phyloP scores from a whole-genome alignment of 371 early-diverging fungal species.

The Saksenaea oblongispora region DNA sequence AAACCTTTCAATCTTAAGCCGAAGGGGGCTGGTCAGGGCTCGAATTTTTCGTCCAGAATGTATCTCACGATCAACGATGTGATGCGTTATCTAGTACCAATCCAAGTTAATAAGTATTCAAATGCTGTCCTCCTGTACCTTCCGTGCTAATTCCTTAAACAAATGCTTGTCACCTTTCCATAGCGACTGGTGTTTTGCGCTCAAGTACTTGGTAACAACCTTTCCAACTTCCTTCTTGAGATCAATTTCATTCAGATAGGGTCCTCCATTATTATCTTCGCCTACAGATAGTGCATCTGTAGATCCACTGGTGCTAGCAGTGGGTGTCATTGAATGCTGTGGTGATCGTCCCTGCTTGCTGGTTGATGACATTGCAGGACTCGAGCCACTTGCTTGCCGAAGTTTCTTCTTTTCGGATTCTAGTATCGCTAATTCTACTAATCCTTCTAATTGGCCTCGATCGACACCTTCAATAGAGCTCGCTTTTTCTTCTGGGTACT shows the following conservation, averaged over 20 bases:
- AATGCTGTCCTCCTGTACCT: slow-evolving; percentile 17
- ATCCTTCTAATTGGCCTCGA: slow-evolving; percentile 28
- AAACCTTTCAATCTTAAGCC: slow-evolving; percentile 41
- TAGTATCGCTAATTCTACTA: slow-evolving; percentile 29
- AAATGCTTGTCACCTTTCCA: slow-evolving; percentile 41
- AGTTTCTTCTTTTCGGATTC: slow-evolving; percentile 24
- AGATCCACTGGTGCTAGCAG: slow-evolving; percentile 11
- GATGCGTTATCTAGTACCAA: slow-evolving; percentile 37
- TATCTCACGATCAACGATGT: slow-evolving; percentile 40
- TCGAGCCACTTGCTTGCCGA: slow-evolving; percentile 14
- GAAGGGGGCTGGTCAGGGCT: slow-evolving; percentile 23
- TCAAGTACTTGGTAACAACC: slow-evolving; percentile 35
- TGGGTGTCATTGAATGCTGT: slow-evolving; percentile 12
- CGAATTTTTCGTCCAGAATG: slow-evolving; percentile 30
- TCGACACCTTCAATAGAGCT: slow-evolving; percentile 42
- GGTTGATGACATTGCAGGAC: slow-evolving; percentile 19
- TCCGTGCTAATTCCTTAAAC: slow-evolving; percentile 43
- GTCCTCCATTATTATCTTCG: slow-evolving; percentile 2
- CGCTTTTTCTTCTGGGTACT: slow-evolving; percentile 29
- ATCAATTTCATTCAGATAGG: slow-evolving; percentile 23
- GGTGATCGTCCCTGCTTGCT: slow-evolving; percentile 4
- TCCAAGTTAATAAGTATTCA: not conserved
- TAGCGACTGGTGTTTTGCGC: slow-evolving; percentile 27
- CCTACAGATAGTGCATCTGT: slow-evolving; percentile 6
- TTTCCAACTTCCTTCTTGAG: slow-evolving; percentile 39